Evolutionary conservation across 2,329 filamentous ascomycete genomes (phyloP), one percentile per base, ranked within the genome.

Genomic region (Phaeosphaeriaceae sp.): DNA sequence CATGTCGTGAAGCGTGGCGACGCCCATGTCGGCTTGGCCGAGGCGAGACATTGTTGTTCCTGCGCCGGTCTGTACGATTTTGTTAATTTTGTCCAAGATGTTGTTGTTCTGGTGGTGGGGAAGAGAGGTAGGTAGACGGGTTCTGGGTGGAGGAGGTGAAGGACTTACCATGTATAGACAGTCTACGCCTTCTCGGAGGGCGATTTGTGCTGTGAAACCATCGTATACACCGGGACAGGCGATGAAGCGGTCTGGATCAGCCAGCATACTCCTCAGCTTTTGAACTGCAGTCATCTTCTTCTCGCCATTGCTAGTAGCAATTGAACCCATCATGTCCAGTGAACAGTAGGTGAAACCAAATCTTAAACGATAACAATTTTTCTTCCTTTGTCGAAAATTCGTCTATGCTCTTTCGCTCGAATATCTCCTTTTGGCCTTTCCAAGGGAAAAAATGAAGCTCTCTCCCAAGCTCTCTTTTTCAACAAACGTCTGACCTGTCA

Each of bases 201-300:
- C 87, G 56, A 91, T 84, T 1, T 88, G 81, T 0, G 88, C 87
- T 1, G 86, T 87, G 54, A 89, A 83, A 13, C 88, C 88, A 79
- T 91, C 88, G 68, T 89, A 89, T 2, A 91, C 88, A 31, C 88
- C 88, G 0, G 88, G 88, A 51, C 84, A 87, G 2, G 89, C 81
- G 41, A 90, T 68, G 40, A 77, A 48, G 65, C 76, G 74, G 0
- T 70, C 63, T 7, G 65, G 61, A 53, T 76, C 69, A 6, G 68
- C 69, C 21, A 78, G 53, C 68, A 76, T 68, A 10, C 53, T 54
- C 27, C 76, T 66, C 42, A 78, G 53, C 54, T 67, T 76, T 56
- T 75, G 60, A 4, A 75, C 73, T 1, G 68, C 68, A 1, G 67
- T 70, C 53, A 69, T 53, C 21, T 51, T 63, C 45, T 46, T 61